These are phyloP conservation scores for sunflower (Helianthus annuus) DNA, from an alignment of 129 eudicot species.

Conservation along the genomic window DNA sequence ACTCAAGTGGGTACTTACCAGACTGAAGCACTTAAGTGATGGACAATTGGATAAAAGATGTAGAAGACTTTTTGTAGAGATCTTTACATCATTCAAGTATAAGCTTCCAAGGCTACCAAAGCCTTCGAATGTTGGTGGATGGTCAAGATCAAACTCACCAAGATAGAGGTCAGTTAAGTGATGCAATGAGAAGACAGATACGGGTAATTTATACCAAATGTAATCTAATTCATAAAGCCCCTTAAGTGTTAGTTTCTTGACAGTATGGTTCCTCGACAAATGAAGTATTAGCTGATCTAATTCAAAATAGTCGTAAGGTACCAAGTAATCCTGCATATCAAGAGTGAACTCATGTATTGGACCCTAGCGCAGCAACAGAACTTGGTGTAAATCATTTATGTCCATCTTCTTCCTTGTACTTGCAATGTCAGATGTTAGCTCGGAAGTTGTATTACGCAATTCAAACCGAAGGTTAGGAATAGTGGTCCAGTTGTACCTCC, in stretches of 20 bases:
- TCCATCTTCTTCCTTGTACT: too few species aligned
- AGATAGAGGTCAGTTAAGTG: too few species aligned
- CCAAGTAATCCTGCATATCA: background rate
- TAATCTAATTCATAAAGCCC: background rate
- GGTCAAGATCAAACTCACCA: background rate
- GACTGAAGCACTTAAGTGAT: background rate
- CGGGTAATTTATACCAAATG: background rate
- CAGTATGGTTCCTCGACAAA: background rate
- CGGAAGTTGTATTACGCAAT: too few species aligned
- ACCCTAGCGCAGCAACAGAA: too few species aligned
- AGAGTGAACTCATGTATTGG: too few species aligned
- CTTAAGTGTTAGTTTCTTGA: background rate
- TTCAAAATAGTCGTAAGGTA: too few species aligned
- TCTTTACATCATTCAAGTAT: background rate
- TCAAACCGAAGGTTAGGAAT: too few species aligned
- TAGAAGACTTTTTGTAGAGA: background rate
- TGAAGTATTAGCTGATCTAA: too few species aligned
- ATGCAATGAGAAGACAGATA: background rate
- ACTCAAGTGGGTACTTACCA: background rate
- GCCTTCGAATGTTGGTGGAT: background rate
- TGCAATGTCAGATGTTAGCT: too few species aligned
- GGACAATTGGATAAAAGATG: slow-evolving; percentile 6
- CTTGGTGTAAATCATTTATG: too few species aligned
- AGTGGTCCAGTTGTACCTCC: background rate
- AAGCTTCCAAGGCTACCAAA: slow-evolving; percentile 1